These are phyloP conservation scores for Magnusiomyces paraingens DNA, from an alignment of 1,139 yeast species.

Conservation along the genomic window DNA sequence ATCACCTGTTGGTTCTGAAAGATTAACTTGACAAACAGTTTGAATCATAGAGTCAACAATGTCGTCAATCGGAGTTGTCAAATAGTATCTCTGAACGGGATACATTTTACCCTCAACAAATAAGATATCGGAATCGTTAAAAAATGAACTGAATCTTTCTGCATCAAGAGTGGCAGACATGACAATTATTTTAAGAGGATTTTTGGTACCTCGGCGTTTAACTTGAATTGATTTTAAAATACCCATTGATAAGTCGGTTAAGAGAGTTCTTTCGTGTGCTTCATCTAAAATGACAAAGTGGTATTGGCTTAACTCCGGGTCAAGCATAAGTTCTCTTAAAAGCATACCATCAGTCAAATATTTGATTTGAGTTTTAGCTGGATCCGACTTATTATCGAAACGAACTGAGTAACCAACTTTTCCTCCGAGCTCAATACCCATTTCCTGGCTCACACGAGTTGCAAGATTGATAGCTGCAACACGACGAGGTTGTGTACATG, in stretches of 20 bases:
- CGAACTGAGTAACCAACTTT: constrained; percentile 95
- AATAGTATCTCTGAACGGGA: constrained; percentile 69
- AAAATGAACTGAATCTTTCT: constrained; percentile 74
- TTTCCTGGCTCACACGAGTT: constrained; percentile 84
- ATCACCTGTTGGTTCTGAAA: constrained; percentile 75
- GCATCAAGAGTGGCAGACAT: constrained; percentile 98
- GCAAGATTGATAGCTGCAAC: constrained; percentile 97
- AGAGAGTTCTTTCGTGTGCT: constrained; percentile 93
- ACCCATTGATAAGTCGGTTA: constrained; percentile 87
- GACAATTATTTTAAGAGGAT: constrained; percentile 47
- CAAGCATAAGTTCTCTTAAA: constrained; percentile 80
- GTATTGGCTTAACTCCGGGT: constrained; percentile 56
- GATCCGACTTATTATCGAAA: constrained; percentile 53
- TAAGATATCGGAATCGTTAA: constrained; percentile 68
- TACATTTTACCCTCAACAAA: constrained; percentile 86
- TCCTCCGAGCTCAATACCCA: constrained; percentile 57
- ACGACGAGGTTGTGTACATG: constrained; percentile 94
- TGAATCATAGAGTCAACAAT: constrained; percentile 74
- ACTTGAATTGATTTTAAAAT: constrained; percentile 58
- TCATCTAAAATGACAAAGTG: constrained; percentile 84
- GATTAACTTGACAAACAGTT: constrained; percentile 70
- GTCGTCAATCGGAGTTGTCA: constrained; percentile 61
- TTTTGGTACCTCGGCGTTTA: constrained; percentile 31
- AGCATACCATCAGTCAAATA: constrained; percentile 98
- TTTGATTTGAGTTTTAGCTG: constrained; percentile 57